Evolutionary conservation across 495 filamentous ascomycete genomes (phyloP), one percentile per base, ranked within the genome.

Genomic region (Talaromyces thailandensis): DNA sequence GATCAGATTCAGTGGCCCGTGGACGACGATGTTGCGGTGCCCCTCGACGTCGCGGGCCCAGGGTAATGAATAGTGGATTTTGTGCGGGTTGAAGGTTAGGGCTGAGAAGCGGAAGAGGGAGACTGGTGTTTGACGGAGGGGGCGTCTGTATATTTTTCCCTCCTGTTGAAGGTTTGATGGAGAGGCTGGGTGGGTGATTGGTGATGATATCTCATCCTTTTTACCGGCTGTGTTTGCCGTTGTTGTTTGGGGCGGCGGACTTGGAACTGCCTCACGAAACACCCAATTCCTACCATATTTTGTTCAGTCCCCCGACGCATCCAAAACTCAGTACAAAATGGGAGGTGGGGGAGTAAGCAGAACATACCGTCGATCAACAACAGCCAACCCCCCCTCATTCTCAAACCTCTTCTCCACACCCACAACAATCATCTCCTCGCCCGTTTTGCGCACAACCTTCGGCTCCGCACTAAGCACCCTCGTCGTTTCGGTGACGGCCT

Each of bases 101-200:
- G 88, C 88, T 0, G 84, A 87, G 75, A 90, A 91, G 4, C 87
- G 81, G 69, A 90, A 89, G 7, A 90, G 78, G 0, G 81, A 80
- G 5, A 81, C 78, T 3, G 80, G 74, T 0, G 84, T 84, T 69
- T 82, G 84, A 14, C 68, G 63, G 51, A 84, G 73, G 11, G 80
- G 77, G n/a, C 77, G 71, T 37, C 68, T 73, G 61, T 76, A 69
- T 69, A 0, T 67, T 69, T n/a, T n/a, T n/a, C n/a, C 14, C 67
- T 55, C 2, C 69, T 68, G 43, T 66, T 52, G 65, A 48, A 14
- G 26, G 25, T 28, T 29, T 56, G 35, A 4, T 0, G 8, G 18
- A 48, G 43, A 3, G 4, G n/a, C 9, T 48, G 43, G 1, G 0
- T 62, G 24, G 2, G 72, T 66, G 45, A 63, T 68, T 16, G 64